These are phyloP conservation scores for Warburgia ugandensis DNA, from an alignment of 164 flowering plant species.

Conservation along the genomic window DNA sequence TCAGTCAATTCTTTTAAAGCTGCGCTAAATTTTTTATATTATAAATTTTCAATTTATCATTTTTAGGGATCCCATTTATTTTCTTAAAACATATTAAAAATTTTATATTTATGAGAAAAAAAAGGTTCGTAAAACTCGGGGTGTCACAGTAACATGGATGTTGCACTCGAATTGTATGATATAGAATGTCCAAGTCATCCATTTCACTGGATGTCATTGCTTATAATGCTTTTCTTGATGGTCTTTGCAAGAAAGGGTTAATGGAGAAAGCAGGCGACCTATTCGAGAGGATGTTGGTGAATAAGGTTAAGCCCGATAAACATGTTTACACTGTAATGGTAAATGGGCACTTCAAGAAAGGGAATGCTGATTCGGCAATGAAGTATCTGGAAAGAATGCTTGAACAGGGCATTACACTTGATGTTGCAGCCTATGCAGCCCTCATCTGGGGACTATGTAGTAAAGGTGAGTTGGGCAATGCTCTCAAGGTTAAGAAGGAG, in stretches of 20 bases:
- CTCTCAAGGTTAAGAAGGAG: constrained; percentile 15
- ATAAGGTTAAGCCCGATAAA: constrained; percentile 24
- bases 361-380: constrained; percentile 21
- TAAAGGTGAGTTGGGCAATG: constrained; percentile 19
- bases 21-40: too few species aligned
- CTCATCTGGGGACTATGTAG: constrained; percentile 29
- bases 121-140: too few species aligned
- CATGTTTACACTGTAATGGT: constrained; percentile 29
- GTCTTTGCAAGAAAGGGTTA: constrained; percentile 27
- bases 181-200: constrained; percentile 19
- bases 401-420: constrained; percentile 20
- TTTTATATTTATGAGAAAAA: too few species aligned
- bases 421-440: constrained; percentile 31
- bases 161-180: constrained; percentile 25
- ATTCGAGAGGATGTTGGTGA: constrained; percentile 16
- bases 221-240: constrained; percentile 28
- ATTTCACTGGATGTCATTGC: constrained; percentile 25
- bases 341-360: constrained; percentile 31
- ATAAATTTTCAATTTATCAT: too few species aligned
- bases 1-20: too few species aligned
- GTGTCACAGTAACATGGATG: constrained; percentile 25
- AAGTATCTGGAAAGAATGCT: constrained; percentile 17
- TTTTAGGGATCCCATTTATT: too few species aligned
- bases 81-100: too few species aligned
- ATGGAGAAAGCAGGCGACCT: constrained; percentile 20